Evolutionary conservation across 75 land plant species (phyloP), one percentile per base, ranked within the genome.

Genomic region (Azolla pinnata): DNA sequence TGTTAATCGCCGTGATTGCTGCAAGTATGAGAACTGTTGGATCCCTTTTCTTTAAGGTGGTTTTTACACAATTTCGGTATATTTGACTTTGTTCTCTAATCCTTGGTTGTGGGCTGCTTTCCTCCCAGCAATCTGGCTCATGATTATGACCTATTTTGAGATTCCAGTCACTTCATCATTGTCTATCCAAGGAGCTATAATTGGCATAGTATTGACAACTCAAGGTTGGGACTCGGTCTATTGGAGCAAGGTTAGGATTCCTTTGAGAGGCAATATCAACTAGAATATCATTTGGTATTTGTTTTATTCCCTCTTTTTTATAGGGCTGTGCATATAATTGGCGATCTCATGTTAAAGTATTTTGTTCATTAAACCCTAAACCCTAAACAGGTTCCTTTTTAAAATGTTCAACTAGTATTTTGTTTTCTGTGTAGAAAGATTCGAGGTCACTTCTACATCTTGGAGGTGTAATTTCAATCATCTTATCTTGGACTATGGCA

Each of bases 1-100:
- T 58, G 64, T 51, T 68, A 31, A 54, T 68, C 27, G 65, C 71
- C 52, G 46, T 68, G n/a, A 61, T 68, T 40, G 71, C 66, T 5
- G 71, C 71, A 24, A 31, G 70, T 67, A 67, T n/a, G 53, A 47
- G n/a, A n/a, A n/a, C n/a, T n/a, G n/a, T n/a, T n/a, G n/a, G n/a
- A n/a, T n/a, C n/a, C n/a, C n/a, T n/a, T n/a, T n/a, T n/a, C n/a
- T n/a, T n/a, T n/a, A n/a, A n/a, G n/a, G n/a, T n/a, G n/a, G n/a
- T n/a, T n/a, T n/a, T n/a, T n/a, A n/a, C n/a, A n/a, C n/a, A n/a
- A n/a, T n/a, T n/a, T n/a, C n/a, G n/a, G n/a, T n/a, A n/a, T n/a
- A n/a, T n/a, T n/a, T n/a, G n/a, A n/a, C n/a, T n/a, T n/a, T n/a
- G n/a, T n/a, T n/a, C n/a, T n/a, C n/a, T n/a, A n/a, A n/a, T n/a